phyloP scores from a whole-genome alignment of 768 basidiomycete genomes.

The Xerocomellus intermedius region DNA sequence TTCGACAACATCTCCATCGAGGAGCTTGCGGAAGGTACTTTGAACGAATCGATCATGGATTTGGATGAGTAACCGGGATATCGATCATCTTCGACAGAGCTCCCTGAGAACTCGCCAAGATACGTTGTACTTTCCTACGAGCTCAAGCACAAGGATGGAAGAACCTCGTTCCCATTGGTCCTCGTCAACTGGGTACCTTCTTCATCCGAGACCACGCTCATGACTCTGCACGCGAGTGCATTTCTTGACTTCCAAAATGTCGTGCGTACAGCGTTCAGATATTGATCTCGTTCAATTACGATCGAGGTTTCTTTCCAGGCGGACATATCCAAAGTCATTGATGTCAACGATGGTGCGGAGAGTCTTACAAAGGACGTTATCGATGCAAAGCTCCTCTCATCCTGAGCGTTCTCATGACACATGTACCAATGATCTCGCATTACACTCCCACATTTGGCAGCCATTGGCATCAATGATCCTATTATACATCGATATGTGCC shows the following conservation, averaged over 20 bases:
- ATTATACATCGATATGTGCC: background rate
- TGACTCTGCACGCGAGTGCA: slow-evolving; percentile 83
- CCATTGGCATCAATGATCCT: background rate
- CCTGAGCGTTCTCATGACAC: slow-evolving; percentile 2
- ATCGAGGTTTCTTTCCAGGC: slow-evolving; percentile 43
- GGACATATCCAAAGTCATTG: slow-evolving; percentile 76
- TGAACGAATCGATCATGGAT: background rate
- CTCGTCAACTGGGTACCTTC: slow-evolving; percentile 87
- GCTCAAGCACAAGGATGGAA: slow-evolving; percentile 74
- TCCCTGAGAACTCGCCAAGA: slow-evolving; percentile 85
- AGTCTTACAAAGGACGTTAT: slow-evolving; percentile 71
- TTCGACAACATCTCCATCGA: slow-evolving; percentile 74
- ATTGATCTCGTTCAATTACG: background rate
- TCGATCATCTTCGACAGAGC: slow-evolving; percentile 47
- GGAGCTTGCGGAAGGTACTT: slow-evolving; percentile 81
- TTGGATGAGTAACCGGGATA: background rate
- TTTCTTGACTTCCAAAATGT: slow-evolving; percentile 75
- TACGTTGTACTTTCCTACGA: slow-evolving; percentile 86
- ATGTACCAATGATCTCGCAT: background rate
- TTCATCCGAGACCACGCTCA: slow-evolving; percentile 69
- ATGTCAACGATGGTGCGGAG: slow-evolving; percentile 80
- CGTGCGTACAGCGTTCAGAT: slow-evolving; percentile 41
- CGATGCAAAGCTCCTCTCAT: slow-evolving; percentile 52
- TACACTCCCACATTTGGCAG: background rate
- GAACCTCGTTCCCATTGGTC: slow-evolving; percentile 81